Conservation (phyloP, 495 filamentous ascomycete genomes). For the Neurospora sp. region DNA sequence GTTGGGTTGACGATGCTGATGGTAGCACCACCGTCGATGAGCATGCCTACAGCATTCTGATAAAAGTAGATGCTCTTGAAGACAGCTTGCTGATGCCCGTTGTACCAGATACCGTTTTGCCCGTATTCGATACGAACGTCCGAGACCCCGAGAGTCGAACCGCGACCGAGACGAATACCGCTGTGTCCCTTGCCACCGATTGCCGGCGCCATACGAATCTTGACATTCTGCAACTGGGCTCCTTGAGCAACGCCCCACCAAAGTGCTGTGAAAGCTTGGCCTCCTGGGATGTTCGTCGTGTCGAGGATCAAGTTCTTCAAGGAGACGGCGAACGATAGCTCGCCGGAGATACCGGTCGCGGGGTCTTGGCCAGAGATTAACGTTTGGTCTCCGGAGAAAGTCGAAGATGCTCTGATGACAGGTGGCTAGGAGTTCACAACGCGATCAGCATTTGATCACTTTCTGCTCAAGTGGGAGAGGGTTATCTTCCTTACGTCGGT, state of each 20-base stretch:
- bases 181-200: constrained; percentile 42
- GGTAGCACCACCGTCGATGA: constrained; percentile 51
- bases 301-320: constrained; percentile 63
- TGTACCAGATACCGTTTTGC: constrained; percentile 41
- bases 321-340: constrained; percentile 48
- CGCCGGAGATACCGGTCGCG: constrained; percentile 12
- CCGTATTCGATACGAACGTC: constrained; percentile 29
- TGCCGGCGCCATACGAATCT: constrained; percentile 47
- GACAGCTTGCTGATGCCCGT: constrained; percentile 61
- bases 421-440: constrained; percentile 29
- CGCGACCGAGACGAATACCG: constrained; percentile 54
- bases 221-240: constrained; percentile 58
- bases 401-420: constrained; percentile 48
- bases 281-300: constrained; percentile 43
- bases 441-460: neutral
- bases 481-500: constrained; percentile 37
- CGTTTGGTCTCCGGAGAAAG: constrained; percentile 23
- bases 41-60: constrained; percentile 46
- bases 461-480: neutral
- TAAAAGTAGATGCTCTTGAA: constrained; percentile 56
- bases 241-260: constrained; percentile 63
- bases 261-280: constrained; percentile 44
- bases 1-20: constrained; percentile 39
- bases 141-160: constrained; percentile 28
- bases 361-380: constrained; percentile 38